Evolutionary conservation across 2,329 filamentous ascomycete genomes (phyloP), one percentile per base, ranked within the genome.

Genomic region (Sclerotinia spermophila): DNA sequence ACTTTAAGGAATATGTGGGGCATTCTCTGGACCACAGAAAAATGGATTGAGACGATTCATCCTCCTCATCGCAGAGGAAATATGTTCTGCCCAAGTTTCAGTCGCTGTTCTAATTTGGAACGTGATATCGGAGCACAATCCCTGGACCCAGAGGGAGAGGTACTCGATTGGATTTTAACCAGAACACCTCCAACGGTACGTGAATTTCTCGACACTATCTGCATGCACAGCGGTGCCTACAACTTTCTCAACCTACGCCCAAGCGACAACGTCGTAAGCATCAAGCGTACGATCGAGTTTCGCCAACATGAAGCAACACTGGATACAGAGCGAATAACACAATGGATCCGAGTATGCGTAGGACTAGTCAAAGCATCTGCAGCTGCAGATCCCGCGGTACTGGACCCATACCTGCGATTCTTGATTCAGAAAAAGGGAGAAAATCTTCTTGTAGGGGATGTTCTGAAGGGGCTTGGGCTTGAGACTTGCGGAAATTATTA

Each of bases 1-100:
- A 75, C 75, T 2, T 45, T 81, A 15, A 75, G 76, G 61, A 80
- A 79, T 44, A 45, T 80, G 11, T 51, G 79, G 30, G 74, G 74
- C 1, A 67, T 76, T 11, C 61, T 75, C 17, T 74, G 75, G 60
- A 77, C 76, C 2, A 77, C 78, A 66, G 79, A 80, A 65, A 70
- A 68, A 19, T 72, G 72, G 30, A 71, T 79, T 4, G 77, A 79
- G 40, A 67, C 51, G 2, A 48, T 80, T 13, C 78, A 80, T 58
- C 71, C 77, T 6, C 45, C 24, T 38, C 38, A 61, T 30, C 62
- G 70, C 8, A 27, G 33, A 19, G 30, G 44, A 2, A 71, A 65
- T 33, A 6, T 8, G 13, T 67, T 67, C 40, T 72, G 65, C 19
- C n/a, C 5, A 42, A 64, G 61, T 4, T 68, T 68, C 24, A 30